These are phyloP conservation scores for Ophiostoma australiae DNA, from an alignment of 2,329 filamentous ascomycete species.

Conservation along the genomic window DNA sequence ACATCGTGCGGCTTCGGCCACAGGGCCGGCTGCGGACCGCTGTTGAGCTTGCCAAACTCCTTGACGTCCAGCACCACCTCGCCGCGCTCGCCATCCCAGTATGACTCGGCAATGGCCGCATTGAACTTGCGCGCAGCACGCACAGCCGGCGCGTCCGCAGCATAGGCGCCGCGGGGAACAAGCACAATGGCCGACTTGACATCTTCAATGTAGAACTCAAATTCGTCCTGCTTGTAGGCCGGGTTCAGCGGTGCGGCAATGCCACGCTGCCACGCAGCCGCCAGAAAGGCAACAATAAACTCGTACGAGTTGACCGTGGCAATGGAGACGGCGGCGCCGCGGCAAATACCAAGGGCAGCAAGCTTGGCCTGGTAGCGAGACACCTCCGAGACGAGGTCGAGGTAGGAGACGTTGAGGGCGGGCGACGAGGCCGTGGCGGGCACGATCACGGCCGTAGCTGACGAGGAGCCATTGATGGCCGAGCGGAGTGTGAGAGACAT, in stretches of 20 bases:
- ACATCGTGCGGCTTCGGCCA: conserved; percentile 67
- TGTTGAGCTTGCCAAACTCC: conserved; percentile 61
- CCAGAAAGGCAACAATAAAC: conserved; percentile 82
- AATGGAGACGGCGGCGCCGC: conserved; percentile 71
- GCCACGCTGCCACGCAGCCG: conserved; percentile 76
- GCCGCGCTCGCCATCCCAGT: conserved; percentile 60
- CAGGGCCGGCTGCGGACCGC: conserved; percentile 38
- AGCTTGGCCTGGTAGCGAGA: conserved; percentile 70
- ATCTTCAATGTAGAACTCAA: conserved; percentile 89
- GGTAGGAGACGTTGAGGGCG: conserved; percentile 61
- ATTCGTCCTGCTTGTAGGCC: conserved; percentile 83
- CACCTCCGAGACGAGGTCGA: conserved; percentile 61
- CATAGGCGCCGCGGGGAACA: conserved; percentile 66
- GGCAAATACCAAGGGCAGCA: conserved; percentile 65
- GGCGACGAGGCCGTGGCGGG: conserved; percentile 52
- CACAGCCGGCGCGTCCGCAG: conserved; percentile 64
- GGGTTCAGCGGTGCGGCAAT: conserved; percentile 85
- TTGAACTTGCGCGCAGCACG: conserved; percentile 73
- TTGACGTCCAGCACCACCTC: conserved; percentile 75
- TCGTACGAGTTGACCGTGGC: conserved; percentile 80
- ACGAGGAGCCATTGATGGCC: conserved; percentile 44
- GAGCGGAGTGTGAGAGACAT: conserved; percentile 47
- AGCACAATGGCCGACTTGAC: conserved; percentile 73
- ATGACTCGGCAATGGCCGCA: conserved; percentile 81
- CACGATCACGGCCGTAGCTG: conserved; percentile 63